Evolutionary conservation across 306 rosid species (phyloP).

Genomic region (Cucumis cinereus): DNA sequence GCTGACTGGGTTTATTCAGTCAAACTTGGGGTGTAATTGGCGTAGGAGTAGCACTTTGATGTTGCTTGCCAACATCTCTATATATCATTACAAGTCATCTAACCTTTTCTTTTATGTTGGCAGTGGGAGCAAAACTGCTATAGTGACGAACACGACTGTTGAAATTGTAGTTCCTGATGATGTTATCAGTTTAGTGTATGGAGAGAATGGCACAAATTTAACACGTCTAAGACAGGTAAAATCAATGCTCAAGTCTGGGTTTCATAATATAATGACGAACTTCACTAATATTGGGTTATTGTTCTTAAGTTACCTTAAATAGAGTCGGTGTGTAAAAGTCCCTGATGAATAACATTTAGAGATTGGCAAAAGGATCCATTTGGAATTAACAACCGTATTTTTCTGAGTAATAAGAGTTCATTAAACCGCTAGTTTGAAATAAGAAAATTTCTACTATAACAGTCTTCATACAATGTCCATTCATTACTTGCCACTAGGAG

Average conservation of each 20-base stretch:
- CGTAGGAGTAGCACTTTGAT: not conserved
- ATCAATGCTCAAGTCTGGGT: not conserved
- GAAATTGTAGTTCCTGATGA: conserved; percentile 89
- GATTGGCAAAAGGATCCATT: not conserved
- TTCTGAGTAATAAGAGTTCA: not conserved
- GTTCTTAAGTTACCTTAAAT: not conserved
- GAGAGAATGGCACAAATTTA: conserved; percentile 82
- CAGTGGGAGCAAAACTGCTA: conserved; percentile 86
- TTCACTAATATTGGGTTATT: not conserved
- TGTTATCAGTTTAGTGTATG: conserved; percentile 70
- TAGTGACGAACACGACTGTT: conserved; percentile 82
- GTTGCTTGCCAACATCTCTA: not conserved
- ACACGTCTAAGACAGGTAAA: conserved; percentile 82
- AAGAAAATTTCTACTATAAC: not conserved
- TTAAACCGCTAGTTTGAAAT: not conserved
- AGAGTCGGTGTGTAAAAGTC: not conserved
- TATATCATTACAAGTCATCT: not conserved
- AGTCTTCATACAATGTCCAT: not conserved
- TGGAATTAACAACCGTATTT: not conserved
- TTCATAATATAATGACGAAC: not conserved
- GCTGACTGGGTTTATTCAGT: not conserved
- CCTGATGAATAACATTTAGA: not conserved
- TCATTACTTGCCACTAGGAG: too few relatives aligned
- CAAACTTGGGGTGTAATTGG: not conserved
- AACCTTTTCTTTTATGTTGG: conserved; percentile 10